Evolutionary conservation across 257 asterid species (phyloP), one percentile per base, ranked within the genome.

Genomic region (Datura wrightii): DNA sequence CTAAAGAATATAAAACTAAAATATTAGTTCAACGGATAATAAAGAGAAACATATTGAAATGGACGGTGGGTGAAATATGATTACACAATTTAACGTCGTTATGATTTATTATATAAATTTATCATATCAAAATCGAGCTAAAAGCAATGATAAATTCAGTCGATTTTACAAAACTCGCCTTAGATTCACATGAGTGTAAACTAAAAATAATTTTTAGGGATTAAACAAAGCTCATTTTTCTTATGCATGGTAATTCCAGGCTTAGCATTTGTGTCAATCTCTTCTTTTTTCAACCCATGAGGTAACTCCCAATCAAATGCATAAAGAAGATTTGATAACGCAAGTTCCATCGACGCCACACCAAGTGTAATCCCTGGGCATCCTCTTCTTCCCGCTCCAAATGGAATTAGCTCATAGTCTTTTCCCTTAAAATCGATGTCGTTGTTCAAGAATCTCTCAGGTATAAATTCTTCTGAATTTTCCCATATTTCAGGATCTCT

Each of bases 251-350:
- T 10, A 3, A 3, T 6, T 44, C 80, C 80, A 10, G 80, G 80
- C n/a, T 3, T n/a, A 44, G 10, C 58, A 71, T 5, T 1, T 44
- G 80, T 72, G 39, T 72, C 80, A 44, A 72, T 72, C 5, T 72
- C 80, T 2, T 44, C 80, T 72, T 72, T 72, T 13, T 44, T 44
- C 80, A 44, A 5, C 2, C 55, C 80, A 44, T 6, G 5, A n/a
- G 80, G 80, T 13, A 44, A 44, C 3, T 72, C 39, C 80, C 80
- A 72, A n/a, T 72, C 41, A 72, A 72, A 72, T 44, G 41, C 58
- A 19, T 72, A 72, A n/a, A 72, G 39, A 72, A 72, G 58, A 19
- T 72, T 72, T 44, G 80, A 72, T 5, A 72, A 48, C 44, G 55
- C 55, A 72, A 72, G 56, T 48, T 72, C 80, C 39, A 10, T 5